phyloP scores from a whole-genome alignment of 2,329 filamentous ascomycete species.

The Ceratocystis alfenasii region DNA sequence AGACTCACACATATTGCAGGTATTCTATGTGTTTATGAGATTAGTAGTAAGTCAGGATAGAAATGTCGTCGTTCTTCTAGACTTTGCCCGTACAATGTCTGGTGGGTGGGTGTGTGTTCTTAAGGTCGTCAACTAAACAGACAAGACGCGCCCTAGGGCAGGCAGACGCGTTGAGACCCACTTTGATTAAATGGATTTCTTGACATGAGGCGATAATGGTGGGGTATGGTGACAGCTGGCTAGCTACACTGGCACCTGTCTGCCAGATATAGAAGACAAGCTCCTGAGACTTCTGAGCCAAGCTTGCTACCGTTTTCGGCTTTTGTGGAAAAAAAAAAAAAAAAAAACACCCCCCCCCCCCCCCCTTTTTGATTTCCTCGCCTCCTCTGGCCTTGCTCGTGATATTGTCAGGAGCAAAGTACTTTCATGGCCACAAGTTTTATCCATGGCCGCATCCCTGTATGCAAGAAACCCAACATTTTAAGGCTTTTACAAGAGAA shows the following conservation, averaged over 20 bases:
- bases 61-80: background rate
- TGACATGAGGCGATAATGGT: background rate
- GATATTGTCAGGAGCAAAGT: background rate
- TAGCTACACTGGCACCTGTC: background rate
- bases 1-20: conserved; percentile 9
- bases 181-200: conserved; percentile 5
- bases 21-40: background rate
- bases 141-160: background rate
- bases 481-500: background rate
- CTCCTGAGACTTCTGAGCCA: background rate
- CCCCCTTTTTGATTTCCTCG: background rate
- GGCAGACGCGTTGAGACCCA: conserved; percentile 9
- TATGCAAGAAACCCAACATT: background rate
- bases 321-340: too few species aligned
- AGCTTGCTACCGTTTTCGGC: background rate
- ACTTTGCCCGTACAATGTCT: background rate
- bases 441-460: background rate
- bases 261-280: background rate
- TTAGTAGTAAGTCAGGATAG: background rate
- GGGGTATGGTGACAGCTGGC: background rate
- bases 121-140: background rate
- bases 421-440: background rate
- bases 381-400: background rate
- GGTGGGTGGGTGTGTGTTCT: background rate
- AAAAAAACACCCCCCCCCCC: too few species aligned